phyloP scores from a whole-genome alignment of 73 alveolate genomes.

The Uronychia setigera region DNA sequence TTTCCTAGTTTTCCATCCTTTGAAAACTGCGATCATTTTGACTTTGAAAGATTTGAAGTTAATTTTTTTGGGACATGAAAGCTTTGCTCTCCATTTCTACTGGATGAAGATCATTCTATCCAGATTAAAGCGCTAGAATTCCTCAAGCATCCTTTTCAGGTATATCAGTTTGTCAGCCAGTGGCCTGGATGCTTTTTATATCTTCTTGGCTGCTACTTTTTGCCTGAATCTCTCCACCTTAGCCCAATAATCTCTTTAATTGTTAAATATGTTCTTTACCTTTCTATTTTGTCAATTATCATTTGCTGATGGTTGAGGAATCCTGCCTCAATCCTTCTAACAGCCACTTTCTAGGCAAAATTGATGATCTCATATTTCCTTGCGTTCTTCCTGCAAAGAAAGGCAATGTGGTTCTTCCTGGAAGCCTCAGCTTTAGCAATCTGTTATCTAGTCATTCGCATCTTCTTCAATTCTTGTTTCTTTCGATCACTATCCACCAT shows the following conservation, averaged over 20 bases:
- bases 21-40: neutral
- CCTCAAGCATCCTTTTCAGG: neutral
- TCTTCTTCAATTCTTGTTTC: neutral
- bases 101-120: neutral
- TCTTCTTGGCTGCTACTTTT: neutral
- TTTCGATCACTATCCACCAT: neutral
- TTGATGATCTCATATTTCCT: neutral
- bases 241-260: neutral
- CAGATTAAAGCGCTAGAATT: neutral
- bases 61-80: neutral
- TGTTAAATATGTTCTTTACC: neutral
- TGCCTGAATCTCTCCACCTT: neutral
- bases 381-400: neutral
- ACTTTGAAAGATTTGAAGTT: neutral
- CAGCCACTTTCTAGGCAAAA: neutral
- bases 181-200: neutral
- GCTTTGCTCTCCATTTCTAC: neutral
- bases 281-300: neutral
- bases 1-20: neutral
- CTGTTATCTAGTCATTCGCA: neutral
- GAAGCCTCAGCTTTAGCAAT: neutral
- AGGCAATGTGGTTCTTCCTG: constrained; percentile 3
- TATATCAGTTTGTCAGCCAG: neutral
- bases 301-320: neutral
- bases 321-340: neutral